Conservation (phyloP, 805 yeast species). For the Wickerhamiella allomyrinae region DNA sequence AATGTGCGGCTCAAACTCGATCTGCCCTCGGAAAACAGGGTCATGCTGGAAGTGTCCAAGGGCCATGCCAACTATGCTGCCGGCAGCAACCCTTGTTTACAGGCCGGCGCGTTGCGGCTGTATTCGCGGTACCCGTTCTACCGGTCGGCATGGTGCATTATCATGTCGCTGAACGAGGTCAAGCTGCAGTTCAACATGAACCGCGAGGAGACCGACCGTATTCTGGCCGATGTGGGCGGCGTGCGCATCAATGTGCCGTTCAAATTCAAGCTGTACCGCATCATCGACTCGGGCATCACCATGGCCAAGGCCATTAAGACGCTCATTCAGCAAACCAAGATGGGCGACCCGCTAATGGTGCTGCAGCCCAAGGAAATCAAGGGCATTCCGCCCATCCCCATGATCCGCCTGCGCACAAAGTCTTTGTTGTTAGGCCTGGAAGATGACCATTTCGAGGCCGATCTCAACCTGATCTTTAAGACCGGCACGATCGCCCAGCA, state of each 20-base stretch:
- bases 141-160: slow-evolving; percentile 26
- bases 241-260: slow-evolving; percentile 42
- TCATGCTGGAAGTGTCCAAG: slow-evolving; percentile 33
- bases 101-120: slow-evolving; percentile 29
- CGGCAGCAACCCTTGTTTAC: slow-evolving; percentile 20
- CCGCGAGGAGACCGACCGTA: slow-evolving; percentile 6
- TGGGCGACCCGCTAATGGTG: slow-evolving; percentile 14
- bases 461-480: slow-evolving; percentile 48
- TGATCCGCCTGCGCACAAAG: slow-evolving; percentile 39
- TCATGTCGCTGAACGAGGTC: slow-evolving; percentile 20
- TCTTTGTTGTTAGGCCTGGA: slow-evolving; percentile 53
- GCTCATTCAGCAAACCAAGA: slow-evolving; percentile 21
- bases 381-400: slow-evolving; percentile 26
- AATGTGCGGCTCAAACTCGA: slow-evolving; percentile 25
- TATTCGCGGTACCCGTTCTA: slow-evolving; percentile 39
- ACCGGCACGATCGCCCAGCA: slow-evolving; percentile 33
- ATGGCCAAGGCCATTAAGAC: slow-evolving; percentile 54
- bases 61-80: slow-evolving; percentile 22
- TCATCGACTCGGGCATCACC: slow-evolving; percentile 68
- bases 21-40: slow-evolving; percentile 34
- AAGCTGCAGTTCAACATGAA: slow-evolving; percentile 8
- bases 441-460: slow-evolving; percentile 81
- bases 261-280: slow-evolving; percentile 55
- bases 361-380: slow-evolving; percentile 19
- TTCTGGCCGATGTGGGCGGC: slow-evolving; percentile 21